Percentiles rank a stretch among this genome's conserved stretches.
Evolutionary conservation across 306 rosid genomes (phyloP).

Genomic region (Vigna hirtella): DNA sequence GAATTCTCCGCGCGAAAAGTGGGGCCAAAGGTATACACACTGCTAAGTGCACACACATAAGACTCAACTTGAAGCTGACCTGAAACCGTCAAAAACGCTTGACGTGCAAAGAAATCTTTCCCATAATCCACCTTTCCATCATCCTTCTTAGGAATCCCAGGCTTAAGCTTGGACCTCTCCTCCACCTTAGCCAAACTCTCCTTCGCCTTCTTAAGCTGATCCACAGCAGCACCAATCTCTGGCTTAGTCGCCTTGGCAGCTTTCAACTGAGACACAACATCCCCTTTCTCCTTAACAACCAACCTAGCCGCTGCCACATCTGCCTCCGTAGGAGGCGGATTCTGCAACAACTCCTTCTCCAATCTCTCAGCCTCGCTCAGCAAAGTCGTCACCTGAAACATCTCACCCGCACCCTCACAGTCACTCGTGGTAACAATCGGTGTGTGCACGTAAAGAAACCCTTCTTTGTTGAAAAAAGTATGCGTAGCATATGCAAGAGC

Average conservation of each 20-base stretch:
- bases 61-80: conserved; percentile 98
- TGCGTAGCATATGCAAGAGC: conserved; percentile 94
- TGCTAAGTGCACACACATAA: conserved; percentile 81
- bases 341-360: conserved; percentile 78
- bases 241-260: conserved; percentile 70
- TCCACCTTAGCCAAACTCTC: conserved; percentile 65
- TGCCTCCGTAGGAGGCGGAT: conserved; percentile 84
- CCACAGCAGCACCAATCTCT: conserved; percentile 70
- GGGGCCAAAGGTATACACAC: conserved; percentile 97
- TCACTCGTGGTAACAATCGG: conserved; percentile 97
- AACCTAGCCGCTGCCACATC: conserved; percentile 75
- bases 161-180: conserved; percentile 87
- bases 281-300: conserved; percentile 76
- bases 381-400: conserved; percentile 98
- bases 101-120: conserved; percentile 93
- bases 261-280: conserved; percentile 71
- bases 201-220: conserved; percentile 75
- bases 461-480: conserved; percentile 75
- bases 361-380: conserved; percentile 80
- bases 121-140: conserved; percentile 91
- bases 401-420: conserved; percentile 99
- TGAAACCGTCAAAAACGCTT: conserved; percentile 95
- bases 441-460: conserved; percentile 88
- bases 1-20: conserved; percentile 98
- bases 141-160: conserved; percentile 85